Evolutionary conservation across 2,329 filamentous ascomycete genomes (phyloP), one percentile per base, ranked within the genome.

Genomic region (Hypoxylon sp.): DNA sequence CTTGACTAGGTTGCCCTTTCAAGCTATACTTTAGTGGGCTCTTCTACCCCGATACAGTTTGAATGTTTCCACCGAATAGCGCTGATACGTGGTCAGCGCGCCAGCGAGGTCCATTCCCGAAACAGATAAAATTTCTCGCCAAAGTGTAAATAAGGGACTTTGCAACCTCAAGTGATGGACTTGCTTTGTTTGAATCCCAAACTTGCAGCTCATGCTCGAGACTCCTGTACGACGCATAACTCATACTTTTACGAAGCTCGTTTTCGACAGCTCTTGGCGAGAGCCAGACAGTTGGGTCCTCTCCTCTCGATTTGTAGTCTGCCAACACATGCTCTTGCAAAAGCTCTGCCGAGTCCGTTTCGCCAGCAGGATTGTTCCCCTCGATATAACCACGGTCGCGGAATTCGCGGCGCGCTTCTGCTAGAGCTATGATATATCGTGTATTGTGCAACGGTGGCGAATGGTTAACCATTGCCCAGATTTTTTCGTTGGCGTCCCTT

Each of bases 81-180:
- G 63, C 54, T 14, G 63, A 64, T 9, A 72, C 37, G 3, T 21
- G 19, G 29, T 73, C 69, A 5, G 59, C 37, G 19, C 58, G 66
- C 74, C 74, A 76, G 23, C 71, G 65, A n/a, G 74, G 74, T 19
- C 74, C 74, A 52, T 74, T 60, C 1, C 74, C 74, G 30, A 75
- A 75, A 32, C 74, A 75, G 2, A 68, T 66, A 51, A 57, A 75
- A n/a, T 50, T 69, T 45, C 61, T 68, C 2, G 69, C 65, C 3
- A 76, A 46, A 12, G 63, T 70, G 30, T 69, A 62, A 7, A 76
- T 62, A 19, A 71, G 59, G n/a, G 70, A 60, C 27, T 61, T 37
- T 9, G 66, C 48, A 14, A 70, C 54, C 30, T 53, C 45, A 37
- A 21, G 3, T 29, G 59, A 43, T 14, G 54, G 51, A n/a, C 39